Evolutionary conservation across 1,284 basidiomycete species (phyloP), one percentile per base, ranked within the genome.

Genomic region (Leucoagaricus sp.): DNA sequence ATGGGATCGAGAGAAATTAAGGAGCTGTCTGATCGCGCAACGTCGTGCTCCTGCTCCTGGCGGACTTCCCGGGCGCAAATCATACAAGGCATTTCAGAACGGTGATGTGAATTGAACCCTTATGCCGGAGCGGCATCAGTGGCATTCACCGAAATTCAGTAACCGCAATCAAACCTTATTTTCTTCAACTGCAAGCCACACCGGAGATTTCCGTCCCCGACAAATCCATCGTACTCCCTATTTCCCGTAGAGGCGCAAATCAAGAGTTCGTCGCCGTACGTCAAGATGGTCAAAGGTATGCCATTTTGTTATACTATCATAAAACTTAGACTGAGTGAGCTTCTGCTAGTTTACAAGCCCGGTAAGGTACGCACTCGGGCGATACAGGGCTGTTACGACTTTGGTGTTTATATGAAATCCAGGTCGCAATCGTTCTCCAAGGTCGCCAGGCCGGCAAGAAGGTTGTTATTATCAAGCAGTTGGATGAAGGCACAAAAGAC

Each of bases 401-500:
- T 23, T 28, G 34, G 53, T 36, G 19, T 53, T 57, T 58, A 45
- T 44, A 21, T 23, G 19, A 33, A 58, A 58, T 29, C 23, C 58
- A 92, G 90, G 91, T 96, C 68, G 94, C 94, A 65, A 93, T 97
- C 77, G 87, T 97, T 75, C 91, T 98, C 73, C 91, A 93, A 77
- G 95, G 95, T 72, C 94, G 95, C 75, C 95, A 97, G 76, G 96
- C 96, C 65, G 92, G 92, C 69, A 91, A 89, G 79, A 94, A 94
- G 80, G 93, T 94, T 63, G 92, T 94, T 59, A 87, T 94, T 59
- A 91, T 94, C 74, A 93, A 92, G 76, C 91, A 93, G 74, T 71
- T 86, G 61, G 93, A 94, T 70, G 93, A 94, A 70, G 92, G 93
- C 41, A 91, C 86, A 63, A 93, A 93, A 76, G 93, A 94, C 64